phyloP scores from a whole-genome alignment of 1,139 yeast genomes.

The Yamadazyma epiphylla region DNA sequence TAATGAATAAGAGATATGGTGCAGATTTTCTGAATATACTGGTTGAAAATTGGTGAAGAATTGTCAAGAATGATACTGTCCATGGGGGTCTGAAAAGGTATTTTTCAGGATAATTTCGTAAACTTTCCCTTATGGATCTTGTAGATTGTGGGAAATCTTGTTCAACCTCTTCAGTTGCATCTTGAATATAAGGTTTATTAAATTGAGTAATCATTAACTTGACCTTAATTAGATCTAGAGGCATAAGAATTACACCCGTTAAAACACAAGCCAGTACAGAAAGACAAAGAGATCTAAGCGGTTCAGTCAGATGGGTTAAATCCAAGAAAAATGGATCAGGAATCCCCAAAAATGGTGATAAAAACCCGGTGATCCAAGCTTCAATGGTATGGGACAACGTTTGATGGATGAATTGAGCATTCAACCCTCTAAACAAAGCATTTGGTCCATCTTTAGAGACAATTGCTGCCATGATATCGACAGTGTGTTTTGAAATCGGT shows the following conservation, averaged over 20 bases:
- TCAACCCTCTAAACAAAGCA: constrained; percentile 83
- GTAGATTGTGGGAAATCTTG: constrained; percentile 14
- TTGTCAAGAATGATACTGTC: constrained; percentile 48
- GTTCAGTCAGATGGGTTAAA: constrained; percentile 76
- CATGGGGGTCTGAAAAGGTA: constrained; percentile 55
- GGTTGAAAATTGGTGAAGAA: constrained; percentile 59
- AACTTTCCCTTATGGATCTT: constrained; percentile 37
- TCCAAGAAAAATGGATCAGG: constrained; percentile 91
- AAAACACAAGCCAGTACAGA: constrained; percentile 70
- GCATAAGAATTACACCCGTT: constrained; percentile 75
- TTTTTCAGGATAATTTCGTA: constrained; percentile 32
- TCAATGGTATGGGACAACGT: constrained; percentile 76
- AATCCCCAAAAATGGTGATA: constrained; percentile 77
- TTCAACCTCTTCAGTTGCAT: constrained; percentile 4
- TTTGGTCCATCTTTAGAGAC: constrained; percentile 75
- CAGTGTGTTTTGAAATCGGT: constrained; percentile 63
- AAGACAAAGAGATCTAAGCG: constrained; percentile 60
- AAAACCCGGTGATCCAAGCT: constrained; percentile 88
- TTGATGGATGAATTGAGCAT: constrained; percentile 76
- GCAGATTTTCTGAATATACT: constrained; percentile 66
- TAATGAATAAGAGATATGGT: constrained; percentile 65
- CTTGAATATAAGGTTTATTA: constrained; percentile 16
- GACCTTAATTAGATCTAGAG: constrained; percentile 77
- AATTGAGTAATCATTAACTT: constrained; percentile 66
- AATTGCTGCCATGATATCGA: constrained; percentile 68